Evolutionary conservation across 345 rosid species (phyloP), one percentile per base, ranked within the genome.

Genomic region (Syzygium aqueum): DNA sequence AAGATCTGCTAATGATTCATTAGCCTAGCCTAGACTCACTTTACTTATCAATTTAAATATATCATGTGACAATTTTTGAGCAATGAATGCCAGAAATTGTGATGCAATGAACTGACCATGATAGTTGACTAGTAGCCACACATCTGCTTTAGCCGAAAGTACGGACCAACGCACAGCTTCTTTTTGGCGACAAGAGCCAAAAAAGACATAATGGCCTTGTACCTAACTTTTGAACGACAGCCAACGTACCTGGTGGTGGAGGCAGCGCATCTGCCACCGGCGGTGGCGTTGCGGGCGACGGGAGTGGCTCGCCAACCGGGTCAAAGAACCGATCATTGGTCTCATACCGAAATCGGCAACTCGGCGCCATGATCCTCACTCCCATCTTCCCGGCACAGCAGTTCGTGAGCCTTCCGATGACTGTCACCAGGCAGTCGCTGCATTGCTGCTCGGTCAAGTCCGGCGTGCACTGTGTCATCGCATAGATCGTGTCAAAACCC

Each of bases 381-480:
- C 65, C 85, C 16, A 28, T 4, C 57, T 28, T 84, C 84, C 84
- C 53, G 0, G 0, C 84, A 23, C 84, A 82, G 40, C 54, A 46
- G 1, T 51, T 2, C 21, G 9, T 3, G 17, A 83, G 53, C 54
- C 85, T 51, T 14, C 0, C 33, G 46, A 84, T 1, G 0, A 28
- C 27, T 27, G 2, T n/a, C 54, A 51, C 85, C 9, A 52, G 85
- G 85, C 85, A 84, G 27, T 84, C 85, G 5, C 15, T 53, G 85
- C 85, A 84, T 0, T 51, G 5, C 23, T 84, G 43, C 3, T 86
- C 86, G 1, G 93, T 89, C 78, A 93, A 85, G 84, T 94, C 93
- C 3, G 94, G 93, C 14, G 90, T 90, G 77, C 97, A 93, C 8
- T 94, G 96, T 8, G 56, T 87, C 40, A 87, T 90, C n/a, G 87